phyloP scores from a whole-genome alignment of 1,139 yeast species.

The Yarrowia galli region DNA sequence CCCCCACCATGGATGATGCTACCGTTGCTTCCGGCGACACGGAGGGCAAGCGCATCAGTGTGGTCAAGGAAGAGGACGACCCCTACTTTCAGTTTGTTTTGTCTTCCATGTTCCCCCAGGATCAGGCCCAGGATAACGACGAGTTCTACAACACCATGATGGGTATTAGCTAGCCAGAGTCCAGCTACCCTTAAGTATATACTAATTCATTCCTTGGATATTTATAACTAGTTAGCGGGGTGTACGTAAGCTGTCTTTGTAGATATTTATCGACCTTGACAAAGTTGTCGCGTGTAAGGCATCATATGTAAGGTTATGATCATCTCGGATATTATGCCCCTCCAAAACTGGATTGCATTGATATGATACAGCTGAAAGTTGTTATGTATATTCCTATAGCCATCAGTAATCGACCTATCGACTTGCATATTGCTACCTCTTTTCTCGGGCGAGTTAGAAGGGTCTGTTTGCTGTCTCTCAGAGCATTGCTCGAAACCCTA shows the following conservation, averaged over 20 bases:
- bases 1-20: slow-evolving; percentile 12
- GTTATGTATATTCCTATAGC: no score
- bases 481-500: no score
- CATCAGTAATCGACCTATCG: no score
- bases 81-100: slow-evolving; percentile 32
- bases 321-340: no score
- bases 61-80: slow-evolving; percentile 34
- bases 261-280: no score
- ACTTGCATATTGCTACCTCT: no score
- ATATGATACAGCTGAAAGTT: not conserved
- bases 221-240: not conserved
- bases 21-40: not conserved
- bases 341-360: no score
- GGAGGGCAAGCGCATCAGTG: slow-evolving; percentile 15
- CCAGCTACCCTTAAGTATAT: slow-evolving; percentile 29
- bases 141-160: slow-evolving; percentile 37
- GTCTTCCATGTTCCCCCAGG: slow-evolving; percentile 30
- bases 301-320: no score
- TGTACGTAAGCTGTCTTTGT: no score
- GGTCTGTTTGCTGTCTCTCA: no score
- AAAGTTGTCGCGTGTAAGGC: no score
- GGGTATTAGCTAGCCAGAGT: slow-evolving; percentile 35
- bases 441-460: no score
- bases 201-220: slow-evolving; percentile 29
- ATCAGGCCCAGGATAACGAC: slow-evolving; percentile 30